Percentiles rank a stretch among this genome's conserved stretches.
These are phyloP conservation scores for Hygrophila difformis DNA, from an alignment of 257 asterid genomes.

Conservation along the genomic window DNA sequence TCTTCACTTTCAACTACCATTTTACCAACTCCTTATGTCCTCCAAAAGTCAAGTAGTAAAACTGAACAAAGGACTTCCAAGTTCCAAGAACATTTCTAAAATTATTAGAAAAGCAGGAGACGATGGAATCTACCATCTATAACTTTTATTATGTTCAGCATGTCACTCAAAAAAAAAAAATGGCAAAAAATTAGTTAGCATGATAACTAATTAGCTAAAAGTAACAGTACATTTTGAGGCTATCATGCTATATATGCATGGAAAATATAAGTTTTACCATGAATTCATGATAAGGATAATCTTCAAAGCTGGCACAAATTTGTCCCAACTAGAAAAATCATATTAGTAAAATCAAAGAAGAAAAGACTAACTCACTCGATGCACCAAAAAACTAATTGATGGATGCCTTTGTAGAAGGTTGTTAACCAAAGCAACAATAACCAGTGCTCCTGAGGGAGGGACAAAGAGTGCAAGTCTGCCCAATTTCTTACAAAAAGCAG, in stretches of 20 bases:
- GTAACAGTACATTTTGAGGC: background rate
- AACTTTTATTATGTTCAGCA: background rate
- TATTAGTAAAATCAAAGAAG: constrained; percentile 3
- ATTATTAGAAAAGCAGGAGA: background rate
- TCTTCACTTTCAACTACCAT: background rate
- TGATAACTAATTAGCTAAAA: background rate
- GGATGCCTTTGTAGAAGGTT: constrained; percentile 94
- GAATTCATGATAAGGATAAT: too few relatives aligned
- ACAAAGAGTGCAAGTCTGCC: constrained; percentile 72
- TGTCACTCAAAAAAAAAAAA: background rate
- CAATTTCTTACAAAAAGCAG: constrained; percentile 86
- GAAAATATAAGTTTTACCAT: too few relatives aligned
- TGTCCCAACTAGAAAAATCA: background rate
- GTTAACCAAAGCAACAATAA: constrained; percentile 75
- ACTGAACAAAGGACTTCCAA: background rate
- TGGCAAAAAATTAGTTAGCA: background rate
- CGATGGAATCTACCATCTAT: background rate
- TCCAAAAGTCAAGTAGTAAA: background rate
- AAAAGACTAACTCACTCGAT: constrained; percentile 41
- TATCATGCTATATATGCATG: background rate
- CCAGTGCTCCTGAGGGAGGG: constrained; percentile 82
- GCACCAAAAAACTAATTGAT: constrained; percentile 84
- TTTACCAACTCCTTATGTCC: background rate
- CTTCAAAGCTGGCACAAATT: background rate
- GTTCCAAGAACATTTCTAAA: background rate